phyloP scores from a whole-genome alignment of 352 stramenopile species.

The Phytophthora brassicae region DNA sequence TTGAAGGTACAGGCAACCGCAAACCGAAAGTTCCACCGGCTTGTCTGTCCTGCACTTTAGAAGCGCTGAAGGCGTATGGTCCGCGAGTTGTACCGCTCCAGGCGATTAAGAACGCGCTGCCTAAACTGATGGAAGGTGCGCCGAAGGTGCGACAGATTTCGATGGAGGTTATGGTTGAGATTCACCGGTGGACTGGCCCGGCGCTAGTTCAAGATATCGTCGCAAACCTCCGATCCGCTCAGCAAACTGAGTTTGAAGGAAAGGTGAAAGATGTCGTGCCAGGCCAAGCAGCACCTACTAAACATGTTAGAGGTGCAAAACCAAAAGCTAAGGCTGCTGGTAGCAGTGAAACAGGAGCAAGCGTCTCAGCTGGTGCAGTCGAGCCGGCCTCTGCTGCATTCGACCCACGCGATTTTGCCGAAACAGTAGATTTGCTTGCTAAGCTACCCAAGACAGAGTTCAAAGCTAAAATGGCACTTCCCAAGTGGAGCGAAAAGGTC shows the following conservation, averaged over 20 bases:
- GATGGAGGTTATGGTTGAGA: conserved; percentile 79
- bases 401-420: conserved; percentile 83
- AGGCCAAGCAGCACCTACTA: conserved; percentile 68
- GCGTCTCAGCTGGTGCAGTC: conserved; percentile 1
- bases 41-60: conserved; percentile 63
- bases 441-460: conserved; percentile 84
- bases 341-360: conserved; percentile 14
- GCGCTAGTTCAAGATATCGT: conserved; percentile 80
- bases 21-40: conserved; percentile 86
- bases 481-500: conserved; percentile 90
- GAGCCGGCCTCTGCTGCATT: conserved; percentile 37
- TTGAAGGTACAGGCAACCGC: conserved; percentile 87
- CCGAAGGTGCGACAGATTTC: conserved; percentile 83
- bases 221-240: conserved; percentile 71
- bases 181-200: conserved; percentile 80
- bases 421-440: conserved; percentile 81
- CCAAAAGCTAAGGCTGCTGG: conserved; percentile 20
- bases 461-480: conserved; percentile 64
- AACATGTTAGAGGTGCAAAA: conserved; percentile 69
- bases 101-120: conserved; percentile 68
- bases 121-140: conserved; percentile 74
- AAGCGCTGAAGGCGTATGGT: conserved; percentile 81
- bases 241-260: conserved; percentile 83
- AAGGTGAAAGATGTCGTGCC: conserved; percentile 72
- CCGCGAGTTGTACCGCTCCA: conserved; percentile 69